Evolutionary conservation across 371 early-diverging fungal genomes (phyloP), one percentile per base, ranked within the genome.

Genomic region (Phascolomyces articulosus): DNA sequence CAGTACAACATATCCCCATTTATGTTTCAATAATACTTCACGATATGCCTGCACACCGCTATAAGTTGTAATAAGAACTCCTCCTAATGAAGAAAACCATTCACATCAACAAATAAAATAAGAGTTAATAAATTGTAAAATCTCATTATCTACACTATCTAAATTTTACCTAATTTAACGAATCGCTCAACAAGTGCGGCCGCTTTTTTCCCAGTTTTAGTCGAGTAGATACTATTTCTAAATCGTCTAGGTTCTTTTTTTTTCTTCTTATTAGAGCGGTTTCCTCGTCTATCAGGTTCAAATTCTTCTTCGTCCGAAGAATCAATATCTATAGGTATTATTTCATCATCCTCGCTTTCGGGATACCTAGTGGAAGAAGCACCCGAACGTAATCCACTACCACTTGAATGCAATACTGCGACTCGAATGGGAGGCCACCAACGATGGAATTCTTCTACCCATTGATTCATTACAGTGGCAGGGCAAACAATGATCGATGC

Each of bases 351-450:
- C 20, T 10, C 31, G 18, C 21, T n/a, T n/a, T n/a, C n/a, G n/a
- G n/a, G n/a, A n/a, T n/a, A n/a, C n/a, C 44, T 44, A 8, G 15
- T 44, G 29, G 40, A 40, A 4, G 58, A 34, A 31, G 18, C 64
- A 15, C 48, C 47, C 16, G 60, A 58, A 29, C 69, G 79, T 62
- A 95, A 77, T 0, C 89, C 96, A 66, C 87, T 85, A 7, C 96
- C 96, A 38, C 89, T 89, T 6, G 91, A 75, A 67, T 99, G 97
- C 29, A 98, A 70, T 51, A 98, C 90, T 23, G 88, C 90, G 0
- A 96, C 93, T 18, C 96, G 86, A 34, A 96, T 70, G n/a, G 92
- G 90, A n/a, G 98, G 95, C 92, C 93, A 96, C 96, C 99, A 97
- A 24, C 84, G 82, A 72, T 96, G 96, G 69, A 96, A 91, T 67